These are phyloP conservation scores for Saccharum officinarum DNA, from an alignment of 176 grass and related monocot genomes.

Conservation along the genomic window DNA sequence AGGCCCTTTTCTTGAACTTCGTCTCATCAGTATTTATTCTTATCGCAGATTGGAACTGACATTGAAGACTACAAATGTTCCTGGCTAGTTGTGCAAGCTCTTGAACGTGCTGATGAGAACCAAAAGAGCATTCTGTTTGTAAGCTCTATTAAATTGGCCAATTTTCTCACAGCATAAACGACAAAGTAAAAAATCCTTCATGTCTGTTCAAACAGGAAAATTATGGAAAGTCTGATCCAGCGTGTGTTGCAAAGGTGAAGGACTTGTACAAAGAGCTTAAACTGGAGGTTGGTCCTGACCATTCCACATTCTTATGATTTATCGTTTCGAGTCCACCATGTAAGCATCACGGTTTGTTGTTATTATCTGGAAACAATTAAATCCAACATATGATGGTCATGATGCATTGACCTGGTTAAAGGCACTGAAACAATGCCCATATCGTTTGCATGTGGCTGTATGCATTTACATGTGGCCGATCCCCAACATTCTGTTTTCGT, in stretches of 20 bases:
- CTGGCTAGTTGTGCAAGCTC: conserved; percentile 95
- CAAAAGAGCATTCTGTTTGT: conserved; percentile 72
- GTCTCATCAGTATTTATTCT: conserved; percentile 32
- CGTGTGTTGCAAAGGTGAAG: conserved; percentile 94
- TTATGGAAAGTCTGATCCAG: conserved; percentile 79
- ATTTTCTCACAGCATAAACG: conserved; percentile 21
- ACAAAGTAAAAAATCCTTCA: not conserved
- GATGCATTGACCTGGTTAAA: conserved; percentile 5
- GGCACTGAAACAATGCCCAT: conserved; percentile 24
- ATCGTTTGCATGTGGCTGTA: not conserved
- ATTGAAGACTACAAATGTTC: conserved; percentile 98
- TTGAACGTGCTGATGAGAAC: conserved; percentile 56
- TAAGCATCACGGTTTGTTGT: not conserved
- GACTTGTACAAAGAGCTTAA: conserved; percentile 82
- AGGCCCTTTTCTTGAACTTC: conserved; percentile 18
- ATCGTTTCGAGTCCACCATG: not conserved
- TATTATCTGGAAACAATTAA: not conserved
- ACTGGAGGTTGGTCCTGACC: conserved; percentile 67
- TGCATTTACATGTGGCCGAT: not conserved
- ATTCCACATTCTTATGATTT: conserved; percentile 26
- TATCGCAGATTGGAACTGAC: conserved; percentile 89
- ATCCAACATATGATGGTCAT: not conserved
- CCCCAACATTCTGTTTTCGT: not conserved
- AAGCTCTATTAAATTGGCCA: conserved; percentile 32
- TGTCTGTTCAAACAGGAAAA: conserved; percentile 58